Base-by-base conservation (phyloP, 805 yeast genomes). In the Scheffersomyces amazonensis region DNA sequence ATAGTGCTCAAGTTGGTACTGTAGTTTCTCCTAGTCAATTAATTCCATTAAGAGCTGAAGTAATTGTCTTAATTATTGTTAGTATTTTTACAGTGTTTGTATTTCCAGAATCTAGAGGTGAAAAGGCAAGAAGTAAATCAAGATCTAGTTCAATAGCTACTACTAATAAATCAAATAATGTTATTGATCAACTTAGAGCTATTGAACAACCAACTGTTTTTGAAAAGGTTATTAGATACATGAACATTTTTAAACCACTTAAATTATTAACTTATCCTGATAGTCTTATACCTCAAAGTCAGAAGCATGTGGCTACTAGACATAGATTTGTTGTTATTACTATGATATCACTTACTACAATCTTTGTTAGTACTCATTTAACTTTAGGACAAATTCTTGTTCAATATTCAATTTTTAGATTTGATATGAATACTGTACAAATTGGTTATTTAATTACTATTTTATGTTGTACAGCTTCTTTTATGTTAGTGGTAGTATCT, bases 51-150 rank as follows among this genome's bases (percentile, higher is more conserved):
- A 58, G 39, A n/a, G 52, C 64, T 3, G 45, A 61, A 2, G 2
- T 71, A 2, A 56, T 65, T 9, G 34, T 71, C 0, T 3, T 73
- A 1, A 50, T 69, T 4, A 9, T 62, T 1, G 43, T 71, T 4
- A 28, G 50, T 5, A 6, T 58, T 12, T 60, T 52, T 36, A 38
- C 48, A 2, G 29, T 50, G n/a, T 36, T 60, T 21, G 47, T 73
- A 2, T 51, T 82, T 9, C 77, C 78, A 3, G 90, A 83, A 52
- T 78, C 87, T 3, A 67, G 88, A 43, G 74, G 81, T 23, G 45
- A 52, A 20, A 62, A 66, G 34, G 73, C 82, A 3, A 65, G 76
- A 45, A 49, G 52, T 27, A 71, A 71, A 51, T 41, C 44, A 58
- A 56, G 43, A 28, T 17, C 34, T 16, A 38, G 18, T 25, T 43